Evolutionary conservation across 306 rosid species (phyloP), one percentile per base, ranked within the genome.

Genomic region (Ochetophila trinervis): DNA sequence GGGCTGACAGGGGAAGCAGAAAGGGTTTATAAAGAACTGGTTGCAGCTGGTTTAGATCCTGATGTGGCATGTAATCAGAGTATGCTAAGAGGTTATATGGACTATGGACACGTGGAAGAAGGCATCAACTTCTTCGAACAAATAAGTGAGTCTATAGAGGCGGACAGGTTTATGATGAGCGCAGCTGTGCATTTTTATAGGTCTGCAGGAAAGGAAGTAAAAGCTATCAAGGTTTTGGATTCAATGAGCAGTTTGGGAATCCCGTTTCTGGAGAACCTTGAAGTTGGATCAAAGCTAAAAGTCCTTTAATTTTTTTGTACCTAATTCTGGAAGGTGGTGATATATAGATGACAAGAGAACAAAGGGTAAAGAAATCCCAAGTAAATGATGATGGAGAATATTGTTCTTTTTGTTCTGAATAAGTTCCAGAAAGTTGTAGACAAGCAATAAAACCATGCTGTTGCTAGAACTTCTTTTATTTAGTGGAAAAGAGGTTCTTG

Each of bases 41-140:
- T 63, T 50, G 76, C 79, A 36, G 71, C 78, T 50, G 95, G 95
- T 66, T 60, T 88, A 44, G 64, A 66, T 66, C 98, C 98, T 0
- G 95, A 87, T 61, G 66, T 80, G 22, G 58, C 78, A 18, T 92
- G 93, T 83, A 37, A 55, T 60, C 89, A 83, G 76, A 80, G 69
- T 21, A 75, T 92, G 83, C 27, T 92, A 74, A 84, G 86, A 64
- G 96, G 98, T 63, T 89, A 87, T 78, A 65, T 92, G 82, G 85
- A 87, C 62, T 81, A 80, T 42, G 85, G 88, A 36, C 74, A 11
- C 53, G 81, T 83, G 53, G 75, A 76, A 75, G 86, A 82, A 73
- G 98, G 98, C 54, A 84, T 84, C 68, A 54, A 67, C 48, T 84
- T 89, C 65, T 85, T 82, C 9, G 90, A 89, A 79, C 76, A 80